Percentiles rank a stretch among this genome's conserved stretches.
phyloP scores from a whole-genome alignment of 192 early-diverging fungal genomes.

The Dissophora globulifera region DNA sequence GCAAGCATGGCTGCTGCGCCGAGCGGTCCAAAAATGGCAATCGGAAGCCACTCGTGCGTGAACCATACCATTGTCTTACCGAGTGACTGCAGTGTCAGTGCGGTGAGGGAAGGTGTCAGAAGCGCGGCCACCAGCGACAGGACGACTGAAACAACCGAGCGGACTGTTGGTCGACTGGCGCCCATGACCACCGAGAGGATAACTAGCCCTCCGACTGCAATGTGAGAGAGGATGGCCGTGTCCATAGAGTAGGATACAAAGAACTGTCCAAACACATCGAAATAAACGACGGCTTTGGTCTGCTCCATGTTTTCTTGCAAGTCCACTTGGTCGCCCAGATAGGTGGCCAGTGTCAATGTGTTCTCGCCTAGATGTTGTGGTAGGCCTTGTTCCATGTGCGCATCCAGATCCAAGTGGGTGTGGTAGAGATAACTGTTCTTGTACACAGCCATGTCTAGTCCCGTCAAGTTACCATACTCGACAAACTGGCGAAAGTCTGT shows the following conservation, averaged over 20 bases:
- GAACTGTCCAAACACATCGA: conserved; percentile 68
- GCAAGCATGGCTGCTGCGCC: conserved; percentile 53
- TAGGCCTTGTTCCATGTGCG: conserved; percentile 65
- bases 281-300: conserved; percentile 65
- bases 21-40: conserved; percentile 62
- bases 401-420: conserved; percentile 72
- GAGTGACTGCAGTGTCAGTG: conserved; percentile 10
- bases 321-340: conserved; percentile 62
- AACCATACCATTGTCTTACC: conserved; percentile 69
- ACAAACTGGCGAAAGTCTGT: conserved; percentile 84
- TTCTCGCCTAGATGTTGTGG: conserved; percentile 82
- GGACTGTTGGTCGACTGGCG: conserved; percentile 21
- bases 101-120: conserved; percentile 33
- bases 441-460: conserved; percentile 79
- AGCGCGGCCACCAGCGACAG: conserved; percentile 39
- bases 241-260: conserved; percentile 71
- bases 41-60: conserved; percentile 64
- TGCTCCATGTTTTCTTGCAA: conserved; percentile 53
- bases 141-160: conserved; percentile 37
- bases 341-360: conserved; percentile 60
- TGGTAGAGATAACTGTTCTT: conserved; percentile 78
- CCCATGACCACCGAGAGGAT: conserved; percentile 28
- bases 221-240: conserved; percentile 62
- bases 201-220: conserved; percentile 44
- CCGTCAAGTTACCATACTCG: conserved; percentile 70